Conservation (phyloP, 2,329 filamentous ascomycete genomes). For the Epichloe brachyelytri region DNA sequence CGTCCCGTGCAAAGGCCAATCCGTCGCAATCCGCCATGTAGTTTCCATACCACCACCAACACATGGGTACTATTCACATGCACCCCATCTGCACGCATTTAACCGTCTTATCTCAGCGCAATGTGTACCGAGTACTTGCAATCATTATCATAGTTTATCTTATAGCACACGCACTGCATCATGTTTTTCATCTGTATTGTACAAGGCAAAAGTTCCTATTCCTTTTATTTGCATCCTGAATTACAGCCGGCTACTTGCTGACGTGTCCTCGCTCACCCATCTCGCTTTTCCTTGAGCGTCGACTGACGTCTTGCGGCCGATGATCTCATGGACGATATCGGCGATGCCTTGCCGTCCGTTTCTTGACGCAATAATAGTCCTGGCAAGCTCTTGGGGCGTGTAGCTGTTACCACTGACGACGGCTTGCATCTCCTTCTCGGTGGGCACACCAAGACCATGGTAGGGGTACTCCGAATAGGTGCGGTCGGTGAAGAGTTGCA, state of each 20-base stretch:
- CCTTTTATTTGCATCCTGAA: not conserved
- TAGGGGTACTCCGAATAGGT: constrained; percentile 67
- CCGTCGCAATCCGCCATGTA: too few relatives aligned
- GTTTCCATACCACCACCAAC: too few relatives aligned
- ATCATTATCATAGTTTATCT: not conserved
- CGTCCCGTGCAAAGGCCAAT: too few relatives aligned
- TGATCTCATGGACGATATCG: constrained; percentile 55
- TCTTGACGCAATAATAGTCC: constrained; percentile 46
- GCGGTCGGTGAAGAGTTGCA: constrained; percentile 48
- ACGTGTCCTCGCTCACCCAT: constrained; percentile 22
- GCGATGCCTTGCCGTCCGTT: constrained; percentile 56
- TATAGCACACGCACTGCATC: not conserved
- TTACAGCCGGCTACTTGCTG: constrained; percentile 22
- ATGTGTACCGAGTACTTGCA: too few relatives aligned
- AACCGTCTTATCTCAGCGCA: not conserved
- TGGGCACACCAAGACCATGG: constrained; percentile 55
- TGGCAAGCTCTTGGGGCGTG: constrained; percentile 45
- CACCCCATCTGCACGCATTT: not conserved
- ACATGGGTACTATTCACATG: too few relatives aligned
- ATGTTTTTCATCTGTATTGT: constrained; percentile 2
- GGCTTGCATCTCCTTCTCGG: constrained; percentile 46
- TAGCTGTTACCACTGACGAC: constrained; percentile 27
- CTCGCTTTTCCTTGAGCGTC: constrained; percentile 29
- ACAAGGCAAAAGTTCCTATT: not conserved
- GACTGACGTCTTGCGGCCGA: constrained; percentile 46